These are phyloP conservation scores for Nicotiana obtusifolia DNA, from an alignment of 257 asterid genomes.

Conservation along the genomic window DNA sequence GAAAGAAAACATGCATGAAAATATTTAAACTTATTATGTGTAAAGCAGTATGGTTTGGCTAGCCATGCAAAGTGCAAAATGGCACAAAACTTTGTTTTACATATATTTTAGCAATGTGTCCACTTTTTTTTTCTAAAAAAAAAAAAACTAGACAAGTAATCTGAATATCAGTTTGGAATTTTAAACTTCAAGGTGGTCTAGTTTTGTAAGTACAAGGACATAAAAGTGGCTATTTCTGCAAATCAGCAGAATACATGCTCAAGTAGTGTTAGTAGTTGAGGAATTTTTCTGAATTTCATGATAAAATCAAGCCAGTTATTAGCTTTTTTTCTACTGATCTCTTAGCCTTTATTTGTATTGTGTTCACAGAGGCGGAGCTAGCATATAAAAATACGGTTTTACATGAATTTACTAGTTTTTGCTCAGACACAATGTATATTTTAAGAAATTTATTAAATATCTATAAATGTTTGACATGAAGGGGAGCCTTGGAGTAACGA, in stretches of 20 bases:
- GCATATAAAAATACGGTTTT: no score
- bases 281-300: background rate
- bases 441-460: no score
- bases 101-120: conserved; percentile 31
- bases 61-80: background rate
- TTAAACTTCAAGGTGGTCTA: background rate
- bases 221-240: background rate
- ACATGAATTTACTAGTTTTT: no score
- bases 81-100: conserved; percentile 30
- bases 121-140: background rate
- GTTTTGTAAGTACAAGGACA: background rate
- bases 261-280: background rate
- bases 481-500: no score
- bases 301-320: no score
- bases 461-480: no score
- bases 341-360: no score
- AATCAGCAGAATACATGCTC: background rate
- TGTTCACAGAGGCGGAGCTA: no score
- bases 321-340: no score
- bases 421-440: no score
- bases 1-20: background rate
- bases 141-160: no score
- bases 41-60: conserved; percentile 2
- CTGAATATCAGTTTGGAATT: no score
- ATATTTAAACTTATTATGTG: background rate